Evolutionary conservation across 176 grass and related monocot species (phyloP), one percentile per base, ranked within the genome.

Genomic region (Dactylis glomerata): DNA sequence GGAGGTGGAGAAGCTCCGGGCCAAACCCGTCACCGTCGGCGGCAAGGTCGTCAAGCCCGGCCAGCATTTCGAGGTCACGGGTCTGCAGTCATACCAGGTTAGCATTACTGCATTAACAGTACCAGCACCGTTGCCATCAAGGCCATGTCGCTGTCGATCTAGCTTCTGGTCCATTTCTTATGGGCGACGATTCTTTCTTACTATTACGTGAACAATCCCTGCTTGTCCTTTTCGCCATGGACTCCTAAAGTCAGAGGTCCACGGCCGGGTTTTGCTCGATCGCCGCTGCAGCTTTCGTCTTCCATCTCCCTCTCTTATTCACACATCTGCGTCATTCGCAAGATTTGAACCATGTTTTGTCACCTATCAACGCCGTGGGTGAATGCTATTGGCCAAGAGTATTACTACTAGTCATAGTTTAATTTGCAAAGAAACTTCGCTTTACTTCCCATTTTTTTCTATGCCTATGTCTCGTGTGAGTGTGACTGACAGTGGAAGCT

Each of bases 21-120:
- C 67, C 5, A 87, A 87, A 24, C 51, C 64, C 6, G 75, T 86
- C 8, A 28, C 19, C 36, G 19, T 90, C 28, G 30, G 33, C 5
- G 37, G 36, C 17, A 90, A 82, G 77, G 56, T 62, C 13, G 81
- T 90, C 30, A 79, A 67, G 9, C 64, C 41, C 37, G 85, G 91
- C 7, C 37, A 87, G 20, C 59, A 74, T 11, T 86, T 88, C 27
- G 82, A 93, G 78, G 56, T 90, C 11, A 40, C 81, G 22, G 92
- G 85, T 61, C 84, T 93, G 27, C 44, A 79, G 45, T 69, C 88
- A 7, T 83, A 89, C 38, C 92, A 90, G 78, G 92, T 87, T 31
- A 24, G 66, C n/a, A n/a, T n/a, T n/a, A n/a, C n/a, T n/a, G n/a
- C n/a, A n/a, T n/a, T n/a, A n/a, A n/a, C n/a, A n/a, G n/a, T 27